Percentiles rank a stretch among this genome's conserved stretches.
Conservation (phyloP, 768 basidiomycete species). For the Russula abietina region DNA sequence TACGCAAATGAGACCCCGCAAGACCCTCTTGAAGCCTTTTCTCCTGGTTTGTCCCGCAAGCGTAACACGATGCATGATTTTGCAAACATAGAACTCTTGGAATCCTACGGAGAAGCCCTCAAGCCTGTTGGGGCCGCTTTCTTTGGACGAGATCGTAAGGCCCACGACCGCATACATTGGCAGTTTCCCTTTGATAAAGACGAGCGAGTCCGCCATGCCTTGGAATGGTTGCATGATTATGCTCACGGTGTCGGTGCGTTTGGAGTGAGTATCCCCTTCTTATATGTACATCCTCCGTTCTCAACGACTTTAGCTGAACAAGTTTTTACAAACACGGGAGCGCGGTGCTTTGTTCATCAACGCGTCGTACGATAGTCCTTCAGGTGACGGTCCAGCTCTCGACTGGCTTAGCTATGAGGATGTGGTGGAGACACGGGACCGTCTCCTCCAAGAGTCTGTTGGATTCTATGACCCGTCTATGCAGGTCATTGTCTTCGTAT, state of each 20-base stretch:
- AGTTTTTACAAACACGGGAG: constrained; percentile 24
- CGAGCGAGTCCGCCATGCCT: constrained; percentile 13
- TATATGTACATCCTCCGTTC: not conserved
- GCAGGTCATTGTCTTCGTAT: constrained; percentile 23
- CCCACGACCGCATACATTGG: constrained; percentile 26
- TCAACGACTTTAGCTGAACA: constrained; percentile 17
- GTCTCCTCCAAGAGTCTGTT: constrained; percentile 24
- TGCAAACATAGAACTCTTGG: constrained; percentile 9
- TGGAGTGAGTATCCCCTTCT: constrained; percentile 20
- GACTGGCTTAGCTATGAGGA: constrained; percentile 24
- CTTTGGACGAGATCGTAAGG: constrained; percentile 25
- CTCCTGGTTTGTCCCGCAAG: constrained; percentile 12
- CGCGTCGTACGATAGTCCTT: constrained; percentile 14
- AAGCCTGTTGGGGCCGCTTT: constrained; percentile 18
- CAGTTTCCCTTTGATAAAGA: constrained; percentile 26
- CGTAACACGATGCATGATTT: constrained; percentile 16
- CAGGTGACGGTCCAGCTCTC: constrained; percentile 9
- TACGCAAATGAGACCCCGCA: constrained; percentile 14
- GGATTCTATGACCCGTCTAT: constrained; percentile 24
- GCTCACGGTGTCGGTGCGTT: constrained; percentile 20
- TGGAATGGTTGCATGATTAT: constrained; percentile 22
- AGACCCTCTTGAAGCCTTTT: constrained; percentile 7
- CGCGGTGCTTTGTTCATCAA: constrained; percentile 25
- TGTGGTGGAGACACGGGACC: constrained; percentile 22
- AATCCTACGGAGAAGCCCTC: constrained; percentile 21